phyloP scores from a whole-genome alignment of 2,329 filamentous ascomycete species.

The Leptographium galeiforme region DNA sequence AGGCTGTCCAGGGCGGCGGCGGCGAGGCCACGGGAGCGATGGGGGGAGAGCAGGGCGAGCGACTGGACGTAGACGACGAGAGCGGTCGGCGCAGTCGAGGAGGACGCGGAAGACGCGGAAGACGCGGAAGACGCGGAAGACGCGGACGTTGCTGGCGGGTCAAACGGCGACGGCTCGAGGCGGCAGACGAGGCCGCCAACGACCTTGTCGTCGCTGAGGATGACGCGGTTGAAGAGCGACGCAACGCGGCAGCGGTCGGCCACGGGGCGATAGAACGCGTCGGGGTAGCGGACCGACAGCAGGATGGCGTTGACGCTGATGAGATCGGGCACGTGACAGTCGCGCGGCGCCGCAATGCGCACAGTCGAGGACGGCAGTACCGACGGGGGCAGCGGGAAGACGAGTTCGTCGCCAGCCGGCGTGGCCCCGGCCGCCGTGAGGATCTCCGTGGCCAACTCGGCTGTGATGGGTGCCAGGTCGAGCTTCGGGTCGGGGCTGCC shows the following conservation, averaged over 20 bases:
- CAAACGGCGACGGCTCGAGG: conserved; percentile 30
- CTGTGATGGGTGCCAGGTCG: conserved; percentile 6
- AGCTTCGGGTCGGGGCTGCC: conserved; percentile 4
- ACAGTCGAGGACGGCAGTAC: neutral
- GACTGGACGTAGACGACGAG: conserved; percentile 52
- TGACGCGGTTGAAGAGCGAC: conserved; percentile 42
- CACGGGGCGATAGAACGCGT: conserved; percentile 47
- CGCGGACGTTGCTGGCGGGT: neutral
- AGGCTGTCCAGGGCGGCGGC: conserved; percentile 42
- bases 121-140: too few species aligned
- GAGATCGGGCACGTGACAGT: conserved; percentile 41
- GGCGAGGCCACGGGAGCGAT: conserved; percentile 45
- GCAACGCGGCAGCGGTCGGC: conserved; percentile 34
- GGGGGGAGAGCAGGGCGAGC: conserved; percentile 48
- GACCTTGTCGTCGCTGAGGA: conserved; percentile 39
- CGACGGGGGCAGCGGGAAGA: conserved; percentile 9
- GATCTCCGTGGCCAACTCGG: conserved; percentile 10
- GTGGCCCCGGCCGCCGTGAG: conserved; percentile 6
- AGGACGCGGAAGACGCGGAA: too few species aligned
- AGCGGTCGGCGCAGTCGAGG: conserved; percentile 8
- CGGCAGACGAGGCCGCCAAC: conserved; percentile 50
- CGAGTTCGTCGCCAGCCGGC: conserved; percentile 1
- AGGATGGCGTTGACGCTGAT: conserved; percentile 53
- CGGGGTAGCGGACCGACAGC: conserved; percentile 49
- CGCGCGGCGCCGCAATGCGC: conserved; percentile 15